Base-by-base conservation (phyloP, 2,329 filamentous ascomycete genomes). In the Exophiala sp. region DNA sequence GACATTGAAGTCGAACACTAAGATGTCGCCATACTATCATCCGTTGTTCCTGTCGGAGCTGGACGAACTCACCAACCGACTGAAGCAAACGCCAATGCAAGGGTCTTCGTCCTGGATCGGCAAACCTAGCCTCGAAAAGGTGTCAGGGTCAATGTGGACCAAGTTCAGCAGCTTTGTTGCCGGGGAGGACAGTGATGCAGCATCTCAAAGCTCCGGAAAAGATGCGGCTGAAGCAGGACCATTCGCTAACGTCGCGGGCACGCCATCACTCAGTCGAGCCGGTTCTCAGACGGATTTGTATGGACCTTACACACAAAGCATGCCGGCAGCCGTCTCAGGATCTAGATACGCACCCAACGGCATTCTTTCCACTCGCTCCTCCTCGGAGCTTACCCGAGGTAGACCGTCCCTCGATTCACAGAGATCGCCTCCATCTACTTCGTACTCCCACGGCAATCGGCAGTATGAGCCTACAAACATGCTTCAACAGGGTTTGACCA, bases 81-180 rank as follows among this genome's bases (percentile, higher is more conserved):
- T 99, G 36, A 91, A 87, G 63, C 88, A 94, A 68, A 87, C 91
- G 14, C 90, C 91, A 10, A 89, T 87, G 66, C 90, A 94, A 62
- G 85, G 82, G 51, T 86, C 85, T 5, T 85, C 83, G 16, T 92
- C 91, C 2, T 96, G 92, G 89, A 94, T 99, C 48, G 87, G 90
- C 1, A 96, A 94, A 70, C 91, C 92, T 5, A 96, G 85, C 69
- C 95, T 97, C 82, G 91, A 95, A 70, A 96, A 95, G 71, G 90
- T 97, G 0, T 94, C 91, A 2, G 91, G 88, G 57, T 90, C 88
- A 33, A 84, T 97, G 68, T 91, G 90, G 81, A 91, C 85, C 60
- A 90, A 88, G 55, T 96, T 99, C 73, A 97, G 91, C 72, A 96
- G 91, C 65, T 99, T 99, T 66, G 91, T 99, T 57, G 85, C 88